A percentile compares a stretch with the other conserved stretches of the same genome.
Conservation (phyloP, 768 basidiomycete genomes). For the Clathrus columnatus region DNA sequence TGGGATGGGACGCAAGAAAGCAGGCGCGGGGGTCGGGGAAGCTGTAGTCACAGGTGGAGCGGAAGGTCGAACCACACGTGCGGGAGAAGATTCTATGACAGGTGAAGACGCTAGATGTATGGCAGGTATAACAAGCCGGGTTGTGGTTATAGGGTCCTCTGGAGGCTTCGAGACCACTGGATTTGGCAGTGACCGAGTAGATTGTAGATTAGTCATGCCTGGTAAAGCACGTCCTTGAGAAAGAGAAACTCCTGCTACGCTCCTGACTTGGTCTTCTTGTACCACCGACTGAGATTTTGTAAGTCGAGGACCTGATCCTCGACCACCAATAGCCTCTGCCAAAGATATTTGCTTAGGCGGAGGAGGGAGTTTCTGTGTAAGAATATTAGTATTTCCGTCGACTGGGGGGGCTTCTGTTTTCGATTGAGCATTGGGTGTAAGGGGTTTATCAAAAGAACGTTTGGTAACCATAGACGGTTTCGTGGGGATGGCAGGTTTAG, state of each 20-base stretch:
- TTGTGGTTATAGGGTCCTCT: slow-evolving; percentile 19
- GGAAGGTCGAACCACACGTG: slow-evolving; percentile 44
- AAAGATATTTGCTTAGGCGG: neutral
- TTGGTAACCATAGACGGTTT: neutral
- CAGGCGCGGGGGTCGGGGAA: slow-evolving; percentile 41
- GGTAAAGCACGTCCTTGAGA: slow-evolving; percentile 3
- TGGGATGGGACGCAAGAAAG: slow-evolving; percentile 44
- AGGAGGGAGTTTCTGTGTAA: neutral
- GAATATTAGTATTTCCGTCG: neutral
- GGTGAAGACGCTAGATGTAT: slow-evolving; percentile 22
- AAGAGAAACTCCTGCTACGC: neutral
- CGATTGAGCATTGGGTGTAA: too few species aligned
- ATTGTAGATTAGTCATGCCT: neutral
- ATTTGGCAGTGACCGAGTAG: slow-evolving; percentile 18
- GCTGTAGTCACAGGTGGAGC: slow-evolving; percentile 35
- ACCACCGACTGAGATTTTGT: neutral
- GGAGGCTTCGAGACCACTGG: slow-evolving; percentile 16
- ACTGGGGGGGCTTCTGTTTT: neutral
- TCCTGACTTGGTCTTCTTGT: neutral
- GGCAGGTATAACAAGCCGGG: slow-evolving; percentile 24
- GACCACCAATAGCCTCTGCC: slow-evolving; percentile 8
- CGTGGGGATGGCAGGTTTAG: neutral
- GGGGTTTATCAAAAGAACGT: neutral
- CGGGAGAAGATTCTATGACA: slow-evolving; percentile 28
- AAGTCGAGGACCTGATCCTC: slow-evolving; percentile 1